Conservation (phyloP, 495 filamentous ascomycete species). For the Tuber calosporum region DNA sequence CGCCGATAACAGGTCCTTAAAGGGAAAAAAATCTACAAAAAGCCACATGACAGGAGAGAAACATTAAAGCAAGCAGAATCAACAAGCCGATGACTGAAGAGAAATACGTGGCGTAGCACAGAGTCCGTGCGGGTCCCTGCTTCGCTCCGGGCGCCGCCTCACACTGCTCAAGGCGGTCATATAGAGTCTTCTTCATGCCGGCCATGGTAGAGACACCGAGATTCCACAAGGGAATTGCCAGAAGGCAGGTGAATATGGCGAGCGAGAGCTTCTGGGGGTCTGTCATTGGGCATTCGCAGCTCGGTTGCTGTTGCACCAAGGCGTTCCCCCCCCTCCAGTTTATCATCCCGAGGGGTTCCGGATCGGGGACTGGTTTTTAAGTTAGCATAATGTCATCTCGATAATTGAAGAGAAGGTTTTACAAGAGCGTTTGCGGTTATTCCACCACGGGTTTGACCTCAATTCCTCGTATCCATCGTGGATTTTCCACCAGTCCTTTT, state of each 20-base stretch:
- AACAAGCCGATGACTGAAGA: too few species aligned
- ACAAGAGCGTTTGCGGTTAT: background rate
- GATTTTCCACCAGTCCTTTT: background rate
- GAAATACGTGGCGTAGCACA: too few species aligned
- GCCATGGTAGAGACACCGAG: background rate
- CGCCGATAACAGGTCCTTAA: too few species aligned
- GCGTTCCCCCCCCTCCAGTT: too few species aligned
- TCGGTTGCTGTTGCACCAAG: background rate
- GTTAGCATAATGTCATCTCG: background rate
- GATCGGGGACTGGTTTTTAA: background rate
- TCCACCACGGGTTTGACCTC: background rate
- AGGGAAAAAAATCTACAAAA: too few species aligned
- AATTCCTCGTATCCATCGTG: background rate
- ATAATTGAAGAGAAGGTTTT: background rate
- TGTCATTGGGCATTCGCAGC: background rate
- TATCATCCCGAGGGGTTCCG: background rate
- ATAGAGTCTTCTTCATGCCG: background rate
- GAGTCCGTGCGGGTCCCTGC: background rate
- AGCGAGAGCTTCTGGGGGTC: background rate
- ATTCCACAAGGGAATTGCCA: background rate
- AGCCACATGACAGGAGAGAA: too few species aligned
- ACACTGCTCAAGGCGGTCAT: too few species aligned
- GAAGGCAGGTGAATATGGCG: background rate
- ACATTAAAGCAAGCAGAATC: too few species aligned
- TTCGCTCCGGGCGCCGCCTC: background rate